These are phyloP conservation scores for Neoarthrinium moseri DNA, from an alignment of 2,329 filamentous ascomycete genomes.

Conservation along the genomic window DNA sequence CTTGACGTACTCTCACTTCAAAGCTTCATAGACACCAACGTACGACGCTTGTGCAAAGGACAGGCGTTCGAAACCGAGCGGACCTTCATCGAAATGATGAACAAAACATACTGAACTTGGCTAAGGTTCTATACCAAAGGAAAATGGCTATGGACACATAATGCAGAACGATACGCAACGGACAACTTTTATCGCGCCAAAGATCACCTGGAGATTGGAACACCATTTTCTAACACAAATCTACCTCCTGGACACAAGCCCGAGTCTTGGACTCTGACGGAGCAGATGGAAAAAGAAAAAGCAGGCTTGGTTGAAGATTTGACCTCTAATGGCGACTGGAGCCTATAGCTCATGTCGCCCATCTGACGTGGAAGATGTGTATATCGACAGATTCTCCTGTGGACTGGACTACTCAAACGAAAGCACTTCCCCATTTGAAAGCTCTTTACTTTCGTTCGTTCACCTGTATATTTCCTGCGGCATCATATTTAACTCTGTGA, in stretches of 20 bases:
- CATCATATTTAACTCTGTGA: too few species aligned
- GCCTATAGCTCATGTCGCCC: too few species aligned
- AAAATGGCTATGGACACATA: conserved; percentile 5
- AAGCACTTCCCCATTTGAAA: too few species aligned
- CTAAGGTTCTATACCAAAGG: background rate
- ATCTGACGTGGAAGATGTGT: too few species aligned
- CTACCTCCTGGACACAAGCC: background rate
- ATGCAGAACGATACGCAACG: background rate
- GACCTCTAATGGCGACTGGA: background rate
- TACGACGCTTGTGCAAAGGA: conserved; percentile 5
- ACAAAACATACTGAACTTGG: background rate
- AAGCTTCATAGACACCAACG: conserved; percentile 5
- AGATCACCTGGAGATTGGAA: background rate
- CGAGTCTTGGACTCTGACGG: background rate
- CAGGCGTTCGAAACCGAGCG: conserved; percentile 8
- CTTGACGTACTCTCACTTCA: background rate
- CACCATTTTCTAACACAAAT: background rate
- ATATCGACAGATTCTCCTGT: too few species aligned
- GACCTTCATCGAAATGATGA: background rate
- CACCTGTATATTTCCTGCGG: too few species aligned
- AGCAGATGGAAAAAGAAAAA: background rate
- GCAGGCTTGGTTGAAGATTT: background rate
- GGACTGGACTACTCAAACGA: too few species aligned
- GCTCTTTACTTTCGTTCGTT: too few species aligned
- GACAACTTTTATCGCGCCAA: background rate